Base-by-base conservation (phyloP, 805 yeast species). In the Pichia eremophila region DNA sequence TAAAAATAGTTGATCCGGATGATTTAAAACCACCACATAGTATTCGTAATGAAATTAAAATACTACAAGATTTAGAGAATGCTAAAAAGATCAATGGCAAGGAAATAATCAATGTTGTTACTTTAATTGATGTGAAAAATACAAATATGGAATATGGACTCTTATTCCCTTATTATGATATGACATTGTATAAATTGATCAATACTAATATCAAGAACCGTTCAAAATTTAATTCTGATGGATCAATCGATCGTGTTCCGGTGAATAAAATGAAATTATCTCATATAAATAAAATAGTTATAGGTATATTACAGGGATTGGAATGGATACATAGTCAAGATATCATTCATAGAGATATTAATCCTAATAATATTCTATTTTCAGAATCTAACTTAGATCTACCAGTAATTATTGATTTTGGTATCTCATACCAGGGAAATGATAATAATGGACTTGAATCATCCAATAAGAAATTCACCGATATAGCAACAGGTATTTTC, bases 381-480 rank as follows among this genome's bases (percentile, higher is more conserved):
- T 61, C 57, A 6, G 45, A 46, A n/a, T 56, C 57, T 11, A 36
- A 19, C 44, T 52, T n/a, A 43, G 50, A 44, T 10, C 32, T 22
- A 6, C 71, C 73, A 0, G 59, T 67, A 2, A 58, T 71, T n/a
- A 66, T 66, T 17, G 75, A 71, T 49, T 63, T 71, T 47, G 77
- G 76, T 0, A 69, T 68, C 25, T 59, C 67, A 18, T 72, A 59
- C 53, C 34, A 61, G 43, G 50, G 46, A 35, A 64, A 66, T 1
- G 76, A 79, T 15, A 95, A 87, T 57, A 82, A 83, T 63, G 93
- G 95, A 8, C 73, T 79, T 3, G 81, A 86, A 37, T 73, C 75
- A 44, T 49, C 55, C 1, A 59, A 62, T 7, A 57, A 62, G 10
- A 67, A 73, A 53, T 68, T 72, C 48, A 69, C 74, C n/a, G 85